These are phyloP conservation scores for Boletus reticuloceps DNA, from an alignment of 768 basidiomycete species.

Conservation along the genomic window DNA sequence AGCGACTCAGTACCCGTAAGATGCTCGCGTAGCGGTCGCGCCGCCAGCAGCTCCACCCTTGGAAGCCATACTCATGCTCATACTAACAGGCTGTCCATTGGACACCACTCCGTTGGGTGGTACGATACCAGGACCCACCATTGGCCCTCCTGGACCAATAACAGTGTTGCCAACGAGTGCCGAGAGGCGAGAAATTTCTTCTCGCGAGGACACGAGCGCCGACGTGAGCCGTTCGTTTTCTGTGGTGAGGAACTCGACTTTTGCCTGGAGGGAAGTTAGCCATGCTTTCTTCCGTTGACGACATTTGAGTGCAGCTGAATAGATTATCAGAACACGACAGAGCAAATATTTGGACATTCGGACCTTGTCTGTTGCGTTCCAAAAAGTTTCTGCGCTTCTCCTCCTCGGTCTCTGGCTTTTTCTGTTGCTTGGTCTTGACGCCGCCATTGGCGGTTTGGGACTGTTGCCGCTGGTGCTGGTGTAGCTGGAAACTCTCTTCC, in stretches of 20 bases:
- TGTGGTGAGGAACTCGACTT: constrained; percentile 86
- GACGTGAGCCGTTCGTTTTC: constrained; percentile 94
- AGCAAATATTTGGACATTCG: background rate
- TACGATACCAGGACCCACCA: constrained; percentile 30
- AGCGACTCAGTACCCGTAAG: constrained; percentile 39
- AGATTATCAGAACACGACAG: constrained; percentile 4
- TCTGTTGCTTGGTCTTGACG: constrained; percentile 34
- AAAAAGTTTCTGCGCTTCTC: constrained; percentile 97
- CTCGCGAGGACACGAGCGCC: constrained; percentile 83
- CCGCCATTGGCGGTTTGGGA: constrained; percentile 7
- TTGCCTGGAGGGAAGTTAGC: constrained; percentile 88
- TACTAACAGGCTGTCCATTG: constrained; percentile 40
- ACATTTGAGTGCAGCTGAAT: constrained; percentile 92
- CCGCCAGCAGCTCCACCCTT: constrained; percentile 35
- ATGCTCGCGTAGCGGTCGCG: constrained; percentile 32
- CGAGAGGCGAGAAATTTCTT: constrained; percentile 85
- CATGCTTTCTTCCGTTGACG: constrained; percentile 99
- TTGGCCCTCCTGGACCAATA: constrained; percentile 40
- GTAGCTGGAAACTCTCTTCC: constrained; percentile 7
- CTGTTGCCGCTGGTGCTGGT: constrained; percentile 21
- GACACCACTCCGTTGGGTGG: constrained; percentile 24
- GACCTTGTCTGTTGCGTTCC: constrained; percentile 96
- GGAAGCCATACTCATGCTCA: constrained; percentile 39
- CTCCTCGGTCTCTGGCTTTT: constrained; percentile 95
- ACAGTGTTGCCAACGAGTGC: constrained; percentile 67